phyloP scores from a whole-genome alignment of 1,284 basidiomycete genomes.

The Exobasidium rhododendri region DNA sequence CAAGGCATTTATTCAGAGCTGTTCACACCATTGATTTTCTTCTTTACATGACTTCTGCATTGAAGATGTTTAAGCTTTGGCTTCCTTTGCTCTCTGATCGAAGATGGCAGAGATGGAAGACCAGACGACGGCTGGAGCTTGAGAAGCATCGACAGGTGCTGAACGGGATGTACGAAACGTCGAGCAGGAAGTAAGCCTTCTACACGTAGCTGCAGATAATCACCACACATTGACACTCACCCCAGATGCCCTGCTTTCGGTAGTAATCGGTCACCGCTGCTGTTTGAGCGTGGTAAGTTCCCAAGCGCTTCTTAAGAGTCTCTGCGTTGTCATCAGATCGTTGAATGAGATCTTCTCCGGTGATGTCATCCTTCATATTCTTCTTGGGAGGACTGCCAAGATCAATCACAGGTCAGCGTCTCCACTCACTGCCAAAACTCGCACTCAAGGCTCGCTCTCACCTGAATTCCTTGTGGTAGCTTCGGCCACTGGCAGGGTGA shows the following conservation, averaged over 20 bases:
- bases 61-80: not conserved
- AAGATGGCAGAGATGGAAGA: constrained; percentile 64
- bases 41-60: no score
- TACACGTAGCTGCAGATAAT: constrained; percentile 2
- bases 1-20: no score
- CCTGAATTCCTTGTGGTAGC: constrained; percentile 94
- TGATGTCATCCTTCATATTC: constrained; percentile 83
- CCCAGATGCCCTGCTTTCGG: constrained; percentile 68
- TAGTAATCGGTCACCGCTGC: constrained; percentile 97
- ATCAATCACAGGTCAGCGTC: not conserved
- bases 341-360: constrained; percentile 82
- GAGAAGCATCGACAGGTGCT: constrained; percentile 80
- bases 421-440: not conserved
- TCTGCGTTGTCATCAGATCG: constrained; percentile 63
- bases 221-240: not conserved
- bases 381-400: constrained; percentile 80
- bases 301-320: constrained; percentile 82
- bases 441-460: constrained; percentile 58
- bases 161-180: constrained; percentile 57
- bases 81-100: constrained; percentile 26
- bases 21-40: no score
- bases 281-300: constrained; percentile 85
- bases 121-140: constrained; percentile 88
- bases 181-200: not conserved
- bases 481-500: constrained; percentile 81